Conservation (phyloP, 768 basidiomycete genomes). For the Baorangia bicolor region DNA sequence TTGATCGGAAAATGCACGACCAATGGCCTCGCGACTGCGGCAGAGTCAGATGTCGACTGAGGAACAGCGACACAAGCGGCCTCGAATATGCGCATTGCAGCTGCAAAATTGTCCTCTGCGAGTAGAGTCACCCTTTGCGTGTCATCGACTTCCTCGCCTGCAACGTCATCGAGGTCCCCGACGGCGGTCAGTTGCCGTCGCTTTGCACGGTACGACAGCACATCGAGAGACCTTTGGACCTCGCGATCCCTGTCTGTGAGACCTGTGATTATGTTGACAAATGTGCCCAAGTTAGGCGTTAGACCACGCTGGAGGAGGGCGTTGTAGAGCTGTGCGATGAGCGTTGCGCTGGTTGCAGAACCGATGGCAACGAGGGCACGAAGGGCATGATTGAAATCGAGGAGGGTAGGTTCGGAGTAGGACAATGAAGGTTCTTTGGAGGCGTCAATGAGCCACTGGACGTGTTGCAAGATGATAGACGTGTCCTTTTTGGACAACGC, state of each 20-base stretch:
- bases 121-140: conserved; percentile 44
- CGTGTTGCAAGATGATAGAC: conserved; percentile 9
- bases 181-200: conserved; percentile 24
- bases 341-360: conserved; percentile 45
- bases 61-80: conserved; percentile 43
- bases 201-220: conserved; percentile 43
- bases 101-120: conserved; percentile 66
- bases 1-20: conserved; percentile 28
- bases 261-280: conserved; percentile 56
- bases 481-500: conserved; percentile 18
- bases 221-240: conserved; percentile 44
- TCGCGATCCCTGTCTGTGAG: conserved; percentile 70
- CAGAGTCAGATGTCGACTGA: conserved; percentile 9
- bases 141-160: conserved; percentile 23
- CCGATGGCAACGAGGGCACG: conserved; percentile 44
- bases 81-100: conserved; percentile 74
- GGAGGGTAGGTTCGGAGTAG: conserved; percentile 37
- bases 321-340: conserved; percentile 68
- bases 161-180: conserved; percentile 1
- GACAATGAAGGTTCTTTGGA: conserved; percentile 28
- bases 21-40: conserved; percentile 7
- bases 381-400: conserved; percentile 64
- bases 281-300: conserved; percentile 62
- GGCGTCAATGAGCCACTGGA: conserved; percentile 34
- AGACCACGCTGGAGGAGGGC: conserved; percentile 62